phyloP scores from a whole-genome alignment of 371 early-diverging fungal species.

The Thermomucor indicae-seudaticae region DNA sequence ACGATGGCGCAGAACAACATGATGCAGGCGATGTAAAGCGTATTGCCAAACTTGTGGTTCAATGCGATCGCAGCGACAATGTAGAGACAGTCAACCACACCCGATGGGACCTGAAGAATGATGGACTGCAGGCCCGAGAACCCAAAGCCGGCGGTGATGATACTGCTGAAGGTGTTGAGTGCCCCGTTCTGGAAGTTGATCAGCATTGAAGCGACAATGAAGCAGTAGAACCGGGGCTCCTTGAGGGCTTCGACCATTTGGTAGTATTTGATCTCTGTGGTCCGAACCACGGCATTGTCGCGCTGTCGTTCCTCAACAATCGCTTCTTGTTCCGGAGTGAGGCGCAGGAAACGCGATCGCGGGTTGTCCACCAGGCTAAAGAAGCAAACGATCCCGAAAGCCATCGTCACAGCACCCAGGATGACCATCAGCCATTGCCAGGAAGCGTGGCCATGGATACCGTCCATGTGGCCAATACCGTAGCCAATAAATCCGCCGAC shows the following conservation, averaged over 20 bases:
- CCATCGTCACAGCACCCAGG: slow-evolving; percentile 22
- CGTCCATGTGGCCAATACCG: slow-evolving; percentile 46
- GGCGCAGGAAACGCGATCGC: slow-evolving; percentile 8
- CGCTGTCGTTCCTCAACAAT: slow-evolving; percentile 20
- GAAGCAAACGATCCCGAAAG: slow-evolving; percentile 14
- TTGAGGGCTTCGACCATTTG: slow-evolving; percentile 32
- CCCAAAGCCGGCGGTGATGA: slow-evolving; percentile 37
- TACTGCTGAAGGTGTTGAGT: slow-evolving; percentile 24
- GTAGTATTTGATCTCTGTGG: slow-evolving; percentile 17
- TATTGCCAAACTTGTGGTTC: slow-evolving; percentile 16
- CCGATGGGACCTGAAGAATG: slow-evolving; percentile 21
- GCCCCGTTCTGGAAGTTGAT: slow-evolving; percentile 39
- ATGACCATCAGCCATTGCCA: slow-evolving; percentile 52
- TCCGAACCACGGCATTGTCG: slow-evolving; percentile 26
- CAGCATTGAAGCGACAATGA: slow-evolving; percentile 21
- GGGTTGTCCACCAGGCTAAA: slow-evolving; percentile 22
- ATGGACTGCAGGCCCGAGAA: slow-evolving; percentile 26
- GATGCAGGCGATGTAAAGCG: slow-evolving; percentile 12
- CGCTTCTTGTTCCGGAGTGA: slow-evolving; percentile 13
- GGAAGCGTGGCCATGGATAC: slow-evolving; percentile 21
- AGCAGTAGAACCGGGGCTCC: slow-evolving; percentile 19
- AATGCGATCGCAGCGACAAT: slow-evolving; percentile 16
- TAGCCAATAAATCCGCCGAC: slow-evolving; percentile 59
- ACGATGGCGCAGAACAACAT: slow-evolving; percentile 12
- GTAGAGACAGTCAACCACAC: slow-evolving; percentile 19